Percentiles rank a stretch among this genome's conserved stretches.
These are phyloP conservation scores for Adansonia gregorii DNA, from an alignment of 441 rosid species.

Conservation along the genomic window DNA sequence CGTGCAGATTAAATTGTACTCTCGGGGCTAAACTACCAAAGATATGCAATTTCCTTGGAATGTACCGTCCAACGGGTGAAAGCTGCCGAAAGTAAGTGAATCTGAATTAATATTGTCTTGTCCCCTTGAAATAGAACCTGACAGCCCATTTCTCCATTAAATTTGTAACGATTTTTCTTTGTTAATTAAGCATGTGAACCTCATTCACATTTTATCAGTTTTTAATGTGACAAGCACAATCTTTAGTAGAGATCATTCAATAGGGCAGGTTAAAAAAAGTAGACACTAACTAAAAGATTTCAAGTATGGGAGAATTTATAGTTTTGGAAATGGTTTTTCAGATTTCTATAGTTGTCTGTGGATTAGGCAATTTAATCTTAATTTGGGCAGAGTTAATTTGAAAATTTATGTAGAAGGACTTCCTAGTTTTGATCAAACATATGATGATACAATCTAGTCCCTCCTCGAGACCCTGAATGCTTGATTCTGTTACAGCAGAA, in stretches of 20 bases:
- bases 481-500: no score
- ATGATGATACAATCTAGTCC: no score
- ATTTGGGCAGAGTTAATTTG: background rate
- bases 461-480: no score
- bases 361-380: background rate
- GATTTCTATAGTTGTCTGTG: no score
- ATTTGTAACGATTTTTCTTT: background rate
- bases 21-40: background rate
- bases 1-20: background rate
- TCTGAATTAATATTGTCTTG: slow-evolving; percentile 4
- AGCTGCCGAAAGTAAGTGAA: slow-evolving; percentile 8
- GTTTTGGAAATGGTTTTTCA: no score
- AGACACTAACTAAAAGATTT: no score
- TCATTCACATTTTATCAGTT: background rate
- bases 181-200: background rate
- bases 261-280: no score
- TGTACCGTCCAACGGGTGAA: slow-evolving; percentile 9
- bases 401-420: no score
- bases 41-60: background rate
- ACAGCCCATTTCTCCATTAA: slow-evolving; percentile 4
- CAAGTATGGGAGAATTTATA: no score
- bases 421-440: no score
- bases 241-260: background rate
- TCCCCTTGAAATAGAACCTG: slow-evolving; percentile 7
- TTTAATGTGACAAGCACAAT: background rate